Evolutionary conservation across 495 filamentous ascomycete genomes (phyloP).

Genomic region (Penicillium flavigenum): DNA sequence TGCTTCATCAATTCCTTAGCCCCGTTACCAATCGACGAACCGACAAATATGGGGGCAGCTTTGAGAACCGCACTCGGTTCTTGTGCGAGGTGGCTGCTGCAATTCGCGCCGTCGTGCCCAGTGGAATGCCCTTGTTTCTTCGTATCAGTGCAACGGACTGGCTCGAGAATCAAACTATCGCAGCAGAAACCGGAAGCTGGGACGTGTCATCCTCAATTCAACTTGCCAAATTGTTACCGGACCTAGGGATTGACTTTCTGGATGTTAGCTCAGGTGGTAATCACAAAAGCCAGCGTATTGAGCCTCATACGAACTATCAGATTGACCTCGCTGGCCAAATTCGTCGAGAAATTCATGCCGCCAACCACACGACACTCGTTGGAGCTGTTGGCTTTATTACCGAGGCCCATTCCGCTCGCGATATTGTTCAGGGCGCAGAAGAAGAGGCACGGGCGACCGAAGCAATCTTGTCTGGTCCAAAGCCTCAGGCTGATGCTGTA

Average conservation of each 20-base stretch:
- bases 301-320: conserved; percentile 59
- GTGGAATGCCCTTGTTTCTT: conserved; percentile 61
- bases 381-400: conserved; percentile 76
- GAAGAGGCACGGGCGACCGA: conserved; percentile 46
- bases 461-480: conserved; percentile 29
- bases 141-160: conserved; percentile 73
- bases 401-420: conserved; percentile 57
- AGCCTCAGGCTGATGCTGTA: conserved; percentile 61
- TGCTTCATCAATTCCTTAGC: conserved; percentile 67
- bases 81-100: conserved; percentile 52
- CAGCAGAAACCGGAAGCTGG: conserved; percentile 57
- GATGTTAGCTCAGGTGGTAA: conserved; percentile 74
- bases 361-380: conserved; percentile 57
- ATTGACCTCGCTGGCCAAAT: conserved; percentile 60
- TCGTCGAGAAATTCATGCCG: conserved; percentile 53
- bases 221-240: conserved; percentile 64
- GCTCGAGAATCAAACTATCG: conserved; percentile 56
- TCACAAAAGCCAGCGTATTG: conserved; percentile 58
- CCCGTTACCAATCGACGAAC: conserved; percentile 58
- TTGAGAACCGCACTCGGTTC: conserved; percentile 57
- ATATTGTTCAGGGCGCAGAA: conserved; percentile 55
- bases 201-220: conserved; percentile 58
- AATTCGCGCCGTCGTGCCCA: conserved; percentile 59
- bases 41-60: conserved; percentile 61
- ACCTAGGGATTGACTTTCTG: conserved; percentile 68